phyloP scores from a whole-genome alignment of 2,329 filamentous ascomycete species.

The Fusarium sp. region DNA sequence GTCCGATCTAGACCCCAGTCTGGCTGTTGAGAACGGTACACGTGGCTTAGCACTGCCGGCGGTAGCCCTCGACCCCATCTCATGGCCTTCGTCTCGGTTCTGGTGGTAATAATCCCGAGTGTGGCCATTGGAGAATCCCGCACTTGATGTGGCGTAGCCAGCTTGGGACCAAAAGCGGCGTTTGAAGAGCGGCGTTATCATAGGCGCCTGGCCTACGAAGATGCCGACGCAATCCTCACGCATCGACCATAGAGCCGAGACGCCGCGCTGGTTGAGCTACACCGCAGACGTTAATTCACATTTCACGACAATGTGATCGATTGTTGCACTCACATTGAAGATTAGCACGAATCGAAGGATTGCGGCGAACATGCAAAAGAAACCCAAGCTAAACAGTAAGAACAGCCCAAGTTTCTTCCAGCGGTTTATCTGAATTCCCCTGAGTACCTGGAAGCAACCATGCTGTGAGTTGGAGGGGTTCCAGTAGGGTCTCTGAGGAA shows the following conservation, averaged over 20 bases:
- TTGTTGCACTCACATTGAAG: conserved; percentile 41
- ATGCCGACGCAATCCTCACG: conserved; percentile 55
- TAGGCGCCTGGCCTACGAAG: conserved; percentile 52
- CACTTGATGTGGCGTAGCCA: neutral
- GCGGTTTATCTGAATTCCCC: conserved; percentile 45
- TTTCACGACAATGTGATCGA: no score
- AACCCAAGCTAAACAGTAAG: conserved; percentile 49
- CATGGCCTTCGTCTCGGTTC: conserved; percentile 6
- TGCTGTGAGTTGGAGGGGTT: neutral
- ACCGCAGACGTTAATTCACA: neutral
- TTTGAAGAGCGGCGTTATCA: conserved; percentile 48
- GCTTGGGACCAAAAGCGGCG: conserved; percentile 42
- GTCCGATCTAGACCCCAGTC: conserved; percentile 13
- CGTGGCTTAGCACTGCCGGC: neutral
- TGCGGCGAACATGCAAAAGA: conserved; percentile 50
- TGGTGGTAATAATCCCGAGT: neutral
- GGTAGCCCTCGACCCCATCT: conserved; percentile 1
- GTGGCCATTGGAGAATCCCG: neutral
- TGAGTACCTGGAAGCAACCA: conserved; percentile 35
- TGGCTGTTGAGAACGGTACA: conserved; percentile 4
- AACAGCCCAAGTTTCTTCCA: conserved; percentile 47
- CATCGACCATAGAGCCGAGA: conserved; percentile 53
- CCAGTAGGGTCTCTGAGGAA: rapidly evolving
- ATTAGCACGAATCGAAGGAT: conserved; percentile 46
- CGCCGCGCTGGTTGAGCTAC: conserved; percentile 31